Conservation (phyloP, 2,329 filamentous ascomycete genomes). For the Fonsecaea multimorphosa region DNA sequence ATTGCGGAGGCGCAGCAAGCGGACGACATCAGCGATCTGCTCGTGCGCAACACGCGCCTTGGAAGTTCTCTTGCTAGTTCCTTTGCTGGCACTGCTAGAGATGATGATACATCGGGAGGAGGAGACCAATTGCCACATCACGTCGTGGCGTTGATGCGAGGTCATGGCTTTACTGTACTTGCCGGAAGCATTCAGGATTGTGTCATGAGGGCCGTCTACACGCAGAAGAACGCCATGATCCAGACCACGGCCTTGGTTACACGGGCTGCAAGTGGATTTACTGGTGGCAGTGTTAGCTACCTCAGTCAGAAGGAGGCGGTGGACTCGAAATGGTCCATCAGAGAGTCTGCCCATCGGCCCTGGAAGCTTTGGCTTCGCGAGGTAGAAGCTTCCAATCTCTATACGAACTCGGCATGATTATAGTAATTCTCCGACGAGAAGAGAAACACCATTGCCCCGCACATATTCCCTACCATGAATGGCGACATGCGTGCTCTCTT, state of each 20-base stretch:
- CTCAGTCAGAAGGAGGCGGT: slow-evolving; percentile 24
- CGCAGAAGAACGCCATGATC: slow-evolving; percentile 51
- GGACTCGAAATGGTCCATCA: slow-evolving; percentile 18
- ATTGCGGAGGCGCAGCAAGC: slow-evolving; percentile 40
- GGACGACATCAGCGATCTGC: slow-evolving; percentile 46
- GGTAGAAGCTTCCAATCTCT: slow-evolving; percentile 27
- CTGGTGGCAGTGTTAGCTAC: slow-evolving; percentile 12
- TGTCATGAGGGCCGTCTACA: slow-evolving; percentile 54
- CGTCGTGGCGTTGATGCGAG: slow-evolving; percentile 52
- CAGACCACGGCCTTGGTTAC: slow-evolving; percentile 43
- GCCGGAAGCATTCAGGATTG: slow-evolving; percentile 49
- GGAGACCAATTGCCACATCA: slow-evolving; percentile 3
- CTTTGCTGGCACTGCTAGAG: slow-evolving; percentile 41
- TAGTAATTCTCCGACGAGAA: too few relatives aligned
- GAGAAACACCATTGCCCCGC: too few relatives aligned
- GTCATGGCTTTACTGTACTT: slow-evolving; percentile 53
- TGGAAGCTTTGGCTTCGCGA: slow-evolving; percentile 32
- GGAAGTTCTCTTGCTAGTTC: slow-evolving; percentile 45
- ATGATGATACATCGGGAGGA: too few relatives aligned
- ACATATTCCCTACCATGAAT: too few relatives aligned
- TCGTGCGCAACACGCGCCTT: slow-evolving; percentile 47
- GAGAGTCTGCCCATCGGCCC: slow-evolving; percentile 15
- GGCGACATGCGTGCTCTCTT: too few relatives aligned
- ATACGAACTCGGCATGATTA: slow-evolving; percentile 19
- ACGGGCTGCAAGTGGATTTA: background rate